A percentile compares a stretch with the other conserved stretches of the same genome.
These are phyloP conservation scores for Udeniomyces megalosporus DNA, from an alignment of 768 basidiomycete species.

Conservation along the genomic window DNA sequence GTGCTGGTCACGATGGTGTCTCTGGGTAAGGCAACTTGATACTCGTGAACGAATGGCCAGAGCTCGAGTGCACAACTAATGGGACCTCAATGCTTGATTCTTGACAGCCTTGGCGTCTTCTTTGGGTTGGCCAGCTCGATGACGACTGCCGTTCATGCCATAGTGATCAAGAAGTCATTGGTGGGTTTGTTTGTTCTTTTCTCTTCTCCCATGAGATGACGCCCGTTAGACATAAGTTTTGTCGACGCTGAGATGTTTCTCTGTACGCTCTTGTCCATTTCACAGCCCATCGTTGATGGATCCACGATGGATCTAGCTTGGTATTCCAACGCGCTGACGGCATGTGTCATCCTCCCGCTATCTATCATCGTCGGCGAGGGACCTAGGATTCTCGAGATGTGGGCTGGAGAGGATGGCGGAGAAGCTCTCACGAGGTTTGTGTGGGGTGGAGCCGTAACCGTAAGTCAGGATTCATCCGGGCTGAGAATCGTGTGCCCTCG, in stretches of 20 bases:
- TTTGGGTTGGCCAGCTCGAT: constrained; percentile 73
- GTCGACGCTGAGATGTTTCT: constrained; percentile 22
- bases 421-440: constrained; percentile 22
- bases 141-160: constrained; percentile 80
- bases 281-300: constrained; percentile 44
- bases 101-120: constrained; percentile 41
- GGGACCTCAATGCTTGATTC: background rate
- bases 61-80: too few species aligned
- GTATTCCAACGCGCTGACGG: constrained; percentile 77
- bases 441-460: constrained; percentile 23
- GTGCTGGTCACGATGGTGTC: background rate
- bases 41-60: too few species aligned
- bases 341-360: constrained; percentile 53
- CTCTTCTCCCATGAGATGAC: too few species aligned
- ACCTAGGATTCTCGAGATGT: constrained; percentile 43
- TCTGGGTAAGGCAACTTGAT: too few species aligned
- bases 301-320: constrained; percentile 73
- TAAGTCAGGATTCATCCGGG: constrained; percentile 12
- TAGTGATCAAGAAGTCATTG: constrained; percentile 80
- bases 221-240: too few species aligned
- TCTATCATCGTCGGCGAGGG: constrained; percentile 62
- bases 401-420: constrained; percentile 34
- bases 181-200: too few species aligned
- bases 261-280: background rate
- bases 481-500: constrained; percentile 20